Percentiles rank a stretch among this genome's conserved stretches.
These are phyloP conservation scores for Trichoderma semiorbis DNA, from an alignment of 2,329 filamentous ascomycete species.

Conservation along the genomic window DNA sequence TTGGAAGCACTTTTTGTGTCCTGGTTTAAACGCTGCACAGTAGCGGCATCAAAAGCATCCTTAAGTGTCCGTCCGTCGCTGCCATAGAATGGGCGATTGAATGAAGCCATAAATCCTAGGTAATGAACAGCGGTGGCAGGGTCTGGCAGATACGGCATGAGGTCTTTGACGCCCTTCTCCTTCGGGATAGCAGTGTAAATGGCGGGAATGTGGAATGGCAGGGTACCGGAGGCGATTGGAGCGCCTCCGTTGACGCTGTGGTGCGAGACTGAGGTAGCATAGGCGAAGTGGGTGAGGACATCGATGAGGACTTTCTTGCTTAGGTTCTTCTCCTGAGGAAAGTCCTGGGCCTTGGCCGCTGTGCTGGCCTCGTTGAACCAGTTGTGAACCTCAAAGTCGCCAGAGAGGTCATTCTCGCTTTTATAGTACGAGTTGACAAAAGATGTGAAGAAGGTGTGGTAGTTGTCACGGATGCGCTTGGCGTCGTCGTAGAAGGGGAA, in stretches of 20 bases:
- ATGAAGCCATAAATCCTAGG: slow-evolving; percentile 23
- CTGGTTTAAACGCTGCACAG: not conserved
- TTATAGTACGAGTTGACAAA: slow-evolving; percentile 46
- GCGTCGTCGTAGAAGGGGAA: slow-evolving; percentile 31
- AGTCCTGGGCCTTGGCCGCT: not conserved
- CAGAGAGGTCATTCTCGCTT: slow-evolving; percentile 28
- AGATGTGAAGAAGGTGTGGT: slow-evolving; percentile 36
- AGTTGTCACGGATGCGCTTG: slow-evolving; percentile 33
- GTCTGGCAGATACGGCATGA: slow-evolving; percentile 35
- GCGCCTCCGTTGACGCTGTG: slow-evolving; percentile 43
- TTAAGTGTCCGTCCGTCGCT: not conserved
- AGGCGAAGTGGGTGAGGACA: slow-evolving; percentile 38
- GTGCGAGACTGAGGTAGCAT: slow-evolving; percentile 30
- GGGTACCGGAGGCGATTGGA: slow-evolving; percentile 32
- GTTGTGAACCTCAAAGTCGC: slow-evolving; percentile 41
- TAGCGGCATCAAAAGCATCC: not conserved
- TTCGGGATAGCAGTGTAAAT: slow-evolving; percentile 39
- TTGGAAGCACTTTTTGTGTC: not conserved
- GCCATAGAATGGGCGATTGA: not conserved
- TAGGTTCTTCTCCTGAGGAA: slow-evolving; percentile 40
- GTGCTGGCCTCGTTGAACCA: slow-evolving; percentile 42
- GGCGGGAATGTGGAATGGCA: slow-evolving; percentile 42
- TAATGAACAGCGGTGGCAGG: slow-evolving; percentile 33
- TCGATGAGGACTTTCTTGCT: slow-evolving; percentile 33
- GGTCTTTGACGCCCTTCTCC: slow-evolving; percentile 36